Evolutionary conservation across 1,139 yeast species (phyloP), one percentile per base, ranked within the genome.

Genomic region (Debaryomyces udenii): DNA sequence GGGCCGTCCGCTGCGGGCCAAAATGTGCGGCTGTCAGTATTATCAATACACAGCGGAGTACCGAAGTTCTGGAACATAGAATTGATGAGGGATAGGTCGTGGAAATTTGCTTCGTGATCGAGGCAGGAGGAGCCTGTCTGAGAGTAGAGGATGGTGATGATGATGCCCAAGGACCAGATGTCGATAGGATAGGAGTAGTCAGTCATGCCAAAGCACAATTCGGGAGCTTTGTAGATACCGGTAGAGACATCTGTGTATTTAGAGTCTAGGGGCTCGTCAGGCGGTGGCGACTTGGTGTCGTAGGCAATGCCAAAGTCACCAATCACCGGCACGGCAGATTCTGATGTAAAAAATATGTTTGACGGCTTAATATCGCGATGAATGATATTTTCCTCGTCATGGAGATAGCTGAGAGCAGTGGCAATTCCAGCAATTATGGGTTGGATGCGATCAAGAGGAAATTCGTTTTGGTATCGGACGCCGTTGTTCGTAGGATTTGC

Each of bases 341-440:
- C 55, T 4, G 55, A 52, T 3, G 55, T 53, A 51, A 87, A 75
- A 60, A 88, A 62, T 30, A 91, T 74, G 55, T 91, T 91, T 14
- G 80, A 80, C 0, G 96, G 95, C 60, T 91, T 91, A 40, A 91
- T 64, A 59, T 91, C 98, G 35, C 98, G 74, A 57, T 91, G 98
- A 11, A 91, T 89, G n/a, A 91, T 75, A 0, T 82, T 82, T 2
- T 69, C 52, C 0, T 58, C 49, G 44, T 83, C 32, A 39, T 68
- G 74, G 15, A 69, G 43, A 42, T 55, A 64, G 26, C 37, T 33
- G 11, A 68, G 49, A 1, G 61, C 61, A 11, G 41, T 46, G 7
- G 54, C 46, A 24, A 68, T 40, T 15, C 55, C 52, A 11, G 27
- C 30, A 1, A 66, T 34, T n/a, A 64, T 61, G 3, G 32, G 29